Evolutionary conservation across 768 basidiomycete genomes (phyloP).

Genomic region (Punctularia strigosozonata): DNA sequence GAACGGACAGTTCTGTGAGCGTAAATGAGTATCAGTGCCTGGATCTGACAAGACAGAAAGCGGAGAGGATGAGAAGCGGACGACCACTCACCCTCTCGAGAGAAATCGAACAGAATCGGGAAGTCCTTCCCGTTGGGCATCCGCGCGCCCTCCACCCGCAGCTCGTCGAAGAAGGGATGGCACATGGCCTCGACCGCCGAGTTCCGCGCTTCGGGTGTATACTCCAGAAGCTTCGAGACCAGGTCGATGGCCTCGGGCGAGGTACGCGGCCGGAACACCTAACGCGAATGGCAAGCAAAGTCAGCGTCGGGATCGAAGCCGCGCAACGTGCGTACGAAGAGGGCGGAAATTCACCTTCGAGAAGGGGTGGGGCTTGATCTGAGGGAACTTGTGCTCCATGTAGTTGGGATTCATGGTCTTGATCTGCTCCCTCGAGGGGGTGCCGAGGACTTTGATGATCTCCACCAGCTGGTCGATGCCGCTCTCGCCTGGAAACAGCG

Average conservation of each 20-base stretch:
- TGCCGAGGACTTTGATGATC: constrained; percentile 99
- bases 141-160: constrained; percentile 78
- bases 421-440: constrained; percentile 97
- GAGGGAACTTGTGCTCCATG: constrained; percentile 99
- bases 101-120: constrained; percentile 90
- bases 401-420: constrained; percentile 99
- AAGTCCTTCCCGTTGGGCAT: constrained; percentile 98
- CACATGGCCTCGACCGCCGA: constrained; percentile 88
- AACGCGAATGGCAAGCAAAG: constrained; percentile 4
- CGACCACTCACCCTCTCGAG: constrained; percentile 71
- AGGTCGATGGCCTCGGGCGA: constrained; percentile 93
- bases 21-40: constrained; percentile 4
- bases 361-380: constrained; percentile 99
- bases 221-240: constrained; percentile 90
- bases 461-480: constrained; percentile 99
- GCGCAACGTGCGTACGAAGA: constrained; percentile 3
- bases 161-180: constrained; percentile 94
- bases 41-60: background rate
- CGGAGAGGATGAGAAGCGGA: constrained; percentile 1
- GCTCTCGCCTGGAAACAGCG: constrained; percentile 96
- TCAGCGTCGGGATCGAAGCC: constrained; percentile 7
- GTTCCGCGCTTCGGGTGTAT: constrained; percentile 90
- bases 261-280: constrained; percentile 98
- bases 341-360: constrained; percentile 57
- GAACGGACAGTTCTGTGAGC: constrained; percentile 82